These are phyloP conservation scores for Rhynchospora breviuscula DNA, from an alignment of 176 grass and related monocot species.

Conservation along the genomic window DNA sequence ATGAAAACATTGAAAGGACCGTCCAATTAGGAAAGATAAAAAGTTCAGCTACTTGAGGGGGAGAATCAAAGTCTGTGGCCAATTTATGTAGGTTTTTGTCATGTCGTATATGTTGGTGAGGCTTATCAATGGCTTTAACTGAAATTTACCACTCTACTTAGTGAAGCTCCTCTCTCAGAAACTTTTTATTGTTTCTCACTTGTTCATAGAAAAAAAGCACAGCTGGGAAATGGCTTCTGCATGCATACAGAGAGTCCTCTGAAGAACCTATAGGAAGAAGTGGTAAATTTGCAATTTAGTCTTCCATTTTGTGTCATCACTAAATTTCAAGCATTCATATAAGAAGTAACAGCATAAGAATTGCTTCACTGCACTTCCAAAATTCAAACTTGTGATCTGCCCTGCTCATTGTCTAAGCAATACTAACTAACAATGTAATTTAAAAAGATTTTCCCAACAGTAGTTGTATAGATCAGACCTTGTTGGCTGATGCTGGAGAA, in stretches of 20 bases:
- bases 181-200: slow-evolving; percentile 5
- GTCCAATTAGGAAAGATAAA: too few relatives aligned
- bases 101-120: not conserved
- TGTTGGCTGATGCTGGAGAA: too few relatives aligned
- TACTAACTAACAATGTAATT: not conserved
- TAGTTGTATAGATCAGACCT: not conserved
- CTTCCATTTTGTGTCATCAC: not conserved
- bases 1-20: too few relatives aligned
- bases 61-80: not conserved
- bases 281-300: slow-evolving; percentile 21
- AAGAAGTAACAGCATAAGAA: not conserved
- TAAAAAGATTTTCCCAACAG: not conserved
- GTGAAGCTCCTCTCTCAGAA: not conserved
- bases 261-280: slow-evolving; percentile 2
- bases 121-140: too few relatives aligned
- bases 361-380: not conserved
- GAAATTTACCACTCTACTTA: not conserved
- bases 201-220: slow-evolving; percentile 20
- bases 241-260: not conserved
- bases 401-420: not conserved
- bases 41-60: not conserved
- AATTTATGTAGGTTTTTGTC: not conserved
- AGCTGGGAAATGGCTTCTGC: slow-evolving; percentile 17
- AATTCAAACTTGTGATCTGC: not conserved
- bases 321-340: not conserved